Base-by-base conservation (phyloP, 2,329 filamentous ascomycete species). In the Hypoxylon sp. region DNA sequence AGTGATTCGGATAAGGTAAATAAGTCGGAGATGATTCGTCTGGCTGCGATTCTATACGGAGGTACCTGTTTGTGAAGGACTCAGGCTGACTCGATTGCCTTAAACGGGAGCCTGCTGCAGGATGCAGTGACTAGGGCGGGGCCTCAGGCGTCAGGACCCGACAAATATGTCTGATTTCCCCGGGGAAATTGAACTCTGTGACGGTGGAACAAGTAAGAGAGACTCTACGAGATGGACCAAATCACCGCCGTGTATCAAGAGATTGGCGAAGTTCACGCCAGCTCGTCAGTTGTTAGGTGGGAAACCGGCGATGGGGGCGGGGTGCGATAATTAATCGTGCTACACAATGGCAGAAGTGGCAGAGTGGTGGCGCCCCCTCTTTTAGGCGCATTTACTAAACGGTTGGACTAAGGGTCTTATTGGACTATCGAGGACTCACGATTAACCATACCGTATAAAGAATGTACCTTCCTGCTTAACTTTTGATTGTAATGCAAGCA, bases 321-420 rank as follows among this genome's bases (percentile, higher is more conserved):
- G 67, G 64, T 70, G 60, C 54, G 67, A 69, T 67, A 69, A 69
- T 66, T 64, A 64, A 60, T 66, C 44, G 55, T 60, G 44, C 31
- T 67, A 59, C 63, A 51, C 25, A 27, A 27, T 27, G 25, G 25
- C 25, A 27, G 25, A 27, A 27, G 25, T 5, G 25, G 25, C 25
- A 5, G 25, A 27, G 57, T 48, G 54, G 37, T 53, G 40, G 54
- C n/a, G 48, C 40, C 42, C 33, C 42, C 53, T 58, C 48, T 44
- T 40, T 65, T 68, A 64, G 35, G 30, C 27, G 61, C 58, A 68
- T 66, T 63, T 33, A 14, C 8, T 31, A 10, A 31, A 65, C 13
- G 30, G 30, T 25, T 22, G 35, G 27, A 10, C 37, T 33, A 8
- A 11, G 20, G 8, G 17, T 11, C 20, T n/a, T 60, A 68, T 61